Percentiles rank a stretch among this genome's conserved stretches.
Conservation (phyloP, 2,329 filamentous ascomycete genomes). For the Fusarium torreyae region DNA sequence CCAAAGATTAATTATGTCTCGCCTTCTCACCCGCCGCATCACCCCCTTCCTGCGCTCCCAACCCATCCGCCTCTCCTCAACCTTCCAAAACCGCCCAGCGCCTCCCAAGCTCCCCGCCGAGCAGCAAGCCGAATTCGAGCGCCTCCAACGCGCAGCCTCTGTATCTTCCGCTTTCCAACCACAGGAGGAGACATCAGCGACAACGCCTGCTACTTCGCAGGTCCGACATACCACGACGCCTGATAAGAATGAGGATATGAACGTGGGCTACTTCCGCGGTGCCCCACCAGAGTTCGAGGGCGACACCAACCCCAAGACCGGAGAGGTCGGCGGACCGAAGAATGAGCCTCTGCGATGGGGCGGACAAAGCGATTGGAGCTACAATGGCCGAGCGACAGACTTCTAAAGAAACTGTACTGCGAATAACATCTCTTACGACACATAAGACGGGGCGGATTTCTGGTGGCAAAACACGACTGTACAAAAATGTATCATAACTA, state of each 20-base stretch:
- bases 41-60: constrained; percentile 40
- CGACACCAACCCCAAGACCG: constrained; percentile 91
- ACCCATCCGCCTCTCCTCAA: constrained; percentile 56
- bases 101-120: constrained; percentile 90
- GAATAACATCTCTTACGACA: not conserved
- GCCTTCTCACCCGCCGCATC: constrained; percentile 39
- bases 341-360: constrained; percentile 96
- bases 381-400: constrained; percentile 94
- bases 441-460: not conserved
- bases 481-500: constrained; percentile 42
- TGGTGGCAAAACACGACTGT: constrained; percentile 12
- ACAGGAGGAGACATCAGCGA: constrained; percentile 40
- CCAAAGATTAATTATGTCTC: constrained; percentile 35
- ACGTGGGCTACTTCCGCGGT: constrained; percentile 77
- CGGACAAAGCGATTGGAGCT: constrained; percentile 84
- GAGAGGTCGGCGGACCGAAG: constrained; percentile 96
- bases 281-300: constrained; percentile 93
- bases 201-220: constrained; percentile 48
- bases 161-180: constrained; percentile 61
- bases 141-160: constrained; percentile 78
- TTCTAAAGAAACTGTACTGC: constrained; percentile 65
- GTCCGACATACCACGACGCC: constrained; percentile 39
- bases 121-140: constrained; percentile 92
- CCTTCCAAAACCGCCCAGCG: constrained; percentile 71
- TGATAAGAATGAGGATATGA: constrained; percentile 60